Evolutionary conservation across 169 alveolate species (phyloP).

Genomic region (Besnoitia besnoiti): DNA sequence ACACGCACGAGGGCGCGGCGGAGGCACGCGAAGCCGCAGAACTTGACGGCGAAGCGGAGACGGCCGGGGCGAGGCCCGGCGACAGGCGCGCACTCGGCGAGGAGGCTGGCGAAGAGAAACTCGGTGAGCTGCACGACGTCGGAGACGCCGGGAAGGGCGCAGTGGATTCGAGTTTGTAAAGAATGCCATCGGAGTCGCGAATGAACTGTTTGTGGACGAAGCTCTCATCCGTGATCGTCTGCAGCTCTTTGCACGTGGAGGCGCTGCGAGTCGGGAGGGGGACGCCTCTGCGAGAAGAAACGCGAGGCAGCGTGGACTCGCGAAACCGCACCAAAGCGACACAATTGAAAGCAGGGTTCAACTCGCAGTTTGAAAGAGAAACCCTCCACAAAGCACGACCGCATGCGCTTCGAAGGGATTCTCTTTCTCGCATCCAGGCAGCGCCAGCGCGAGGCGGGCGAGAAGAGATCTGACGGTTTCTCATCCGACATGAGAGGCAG

Average conservation of each 20-base stretch:
- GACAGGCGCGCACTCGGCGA: too few relatives aligned
- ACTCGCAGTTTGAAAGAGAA: background rate
- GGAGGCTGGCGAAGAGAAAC: background rate
- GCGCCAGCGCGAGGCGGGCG: too few relatives aligned
- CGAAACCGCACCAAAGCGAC: background rate
- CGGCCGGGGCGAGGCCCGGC: background rate
- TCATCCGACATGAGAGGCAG: too few relatives aligned
- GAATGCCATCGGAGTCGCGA: slow-evolving; percentile 4
- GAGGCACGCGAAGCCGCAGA: background rate
- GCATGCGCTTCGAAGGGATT: too few relatives aligned
- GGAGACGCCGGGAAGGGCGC: background rate
- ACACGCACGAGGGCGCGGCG: background rate
- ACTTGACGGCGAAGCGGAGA: background rate
- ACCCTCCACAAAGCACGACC: background rate
- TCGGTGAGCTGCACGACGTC: background rate
- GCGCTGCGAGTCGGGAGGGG: slow-evolving; percentile 16
- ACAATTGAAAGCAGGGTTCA: too few relatives aligned
- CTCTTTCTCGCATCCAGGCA: too few relatives aligned
- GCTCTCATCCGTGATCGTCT: background rate
- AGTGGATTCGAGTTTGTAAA: slow-evolving; percentile 42
- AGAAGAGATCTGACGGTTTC: too few relatives aligned
- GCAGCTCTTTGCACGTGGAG: background rate
- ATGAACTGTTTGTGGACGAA: slow-evolving; percentile 39
- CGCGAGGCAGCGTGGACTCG: background rate
- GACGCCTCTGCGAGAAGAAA: slow-evolving; percentile 45